Conservation (phyloP, 768 basidiomycete species). For the Nevesoporus exiguus region DNA sequence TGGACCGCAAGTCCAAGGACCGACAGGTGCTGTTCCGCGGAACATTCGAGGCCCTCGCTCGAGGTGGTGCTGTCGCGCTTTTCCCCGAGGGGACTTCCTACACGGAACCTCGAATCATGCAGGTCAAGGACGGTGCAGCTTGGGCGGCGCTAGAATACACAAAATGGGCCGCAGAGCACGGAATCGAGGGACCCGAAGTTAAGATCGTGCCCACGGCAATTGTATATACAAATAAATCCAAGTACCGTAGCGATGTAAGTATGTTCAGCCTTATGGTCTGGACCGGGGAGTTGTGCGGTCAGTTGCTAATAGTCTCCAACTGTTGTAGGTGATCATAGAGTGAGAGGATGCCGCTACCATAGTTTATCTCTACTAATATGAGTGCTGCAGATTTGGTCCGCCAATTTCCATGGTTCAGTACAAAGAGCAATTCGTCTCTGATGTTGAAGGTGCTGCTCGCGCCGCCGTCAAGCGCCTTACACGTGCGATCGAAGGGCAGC, state of each 20-base stretch:
- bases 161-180: slow-evolving; percentile 66
- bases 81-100: slow-evolving; percentile 95
- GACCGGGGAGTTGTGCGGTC: background rate
- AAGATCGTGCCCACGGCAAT: slow-evolving; percentile 81
- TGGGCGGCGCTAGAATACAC: slow-evolving; percentile 95
- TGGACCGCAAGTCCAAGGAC: slow-evolving; percentile 93
- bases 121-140: slow-evolving; percentile 89
- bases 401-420: slow-evolving; percentile 77
- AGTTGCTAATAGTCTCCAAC: slow-evolving; percentile 15
- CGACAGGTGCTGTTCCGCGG: slow-evolving; percentile 83
- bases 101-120: slow-evolving; percentile 90
- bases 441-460: slow-evolving; percentile 62
- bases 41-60: slow-evolving; percentile 80
- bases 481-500: slow-evolving; percentile 60
- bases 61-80: slow-evolving; percentile 82
- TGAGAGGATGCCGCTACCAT: slow-evolving; percentile 34
- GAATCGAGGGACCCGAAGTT: slow-evolving; percentile 43
- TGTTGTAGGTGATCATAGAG: slow-evolving; percentile 66
- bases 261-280: slow-evolving; percentile 26
- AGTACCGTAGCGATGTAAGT: slow-evolving; percentile 87
- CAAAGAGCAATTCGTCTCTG: slow-evolving; percentile 72
- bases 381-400: slow-evolving; percentile 62
- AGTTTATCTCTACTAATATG: slow-evolving; percentile 11
- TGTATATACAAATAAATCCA: slow-evolving; percentile 93
- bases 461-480: slow-evolving; percentile 87